These are phyloP conservation scores for Parasitella parasitica DNA, from an alignment of 371 early-diverging fungal genomes.

Conservation along the genomic window DNA sequence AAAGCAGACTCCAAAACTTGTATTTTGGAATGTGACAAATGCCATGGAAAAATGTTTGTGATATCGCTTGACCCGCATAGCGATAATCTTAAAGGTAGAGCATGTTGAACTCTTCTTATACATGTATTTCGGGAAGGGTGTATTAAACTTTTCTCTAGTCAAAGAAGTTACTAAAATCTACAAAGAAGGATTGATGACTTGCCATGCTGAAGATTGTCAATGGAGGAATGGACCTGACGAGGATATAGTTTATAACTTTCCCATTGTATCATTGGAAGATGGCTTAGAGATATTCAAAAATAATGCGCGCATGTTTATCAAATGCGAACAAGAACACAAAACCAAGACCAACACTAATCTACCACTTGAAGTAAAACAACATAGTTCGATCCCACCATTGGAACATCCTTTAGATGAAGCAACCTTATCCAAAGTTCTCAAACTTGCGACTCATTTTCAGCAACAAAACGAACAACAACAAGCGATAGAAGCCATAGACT, in stretches of 20 bases:
- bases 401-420: background rate
- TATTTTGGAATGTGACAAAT: slow-evolving; percentile 7
- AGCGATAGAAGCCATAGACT: background rate
- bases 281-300: background rate
- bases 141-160: background rate
- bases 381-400: background rate
- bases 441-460: background rate
- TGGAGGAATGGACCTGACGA: slow-evolving; percentile 4
- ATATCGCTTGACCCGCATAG: background rate
- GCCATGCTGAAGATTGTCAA: slow-evolving; percentile 8
- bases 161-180: slow-evolving; percentile 3
- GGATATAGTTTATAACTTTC: slow-evolving; percentile 3
- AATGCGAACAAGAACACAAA: background rate
- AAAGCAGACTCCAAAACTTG: background rate
- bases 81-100: slow-evolving; percentile 2
- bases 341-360: background rate
- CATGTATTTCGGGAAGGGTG: too few relatives aligned
- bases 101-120: background rate
- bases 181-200: background rate
- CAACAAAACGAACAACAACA: background rate
- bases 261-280: background rate
- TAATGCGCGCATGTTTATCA: background rate
- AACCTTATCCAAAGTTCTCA: background rate
- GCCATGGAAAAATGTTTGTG: slow-evolving; percentile 11
- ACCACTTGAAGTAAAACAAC: background rate